Base-by-base conservation (phyloP, 2,329 filamentous ascomycete species). In the Fusarium piperis region DNA sequence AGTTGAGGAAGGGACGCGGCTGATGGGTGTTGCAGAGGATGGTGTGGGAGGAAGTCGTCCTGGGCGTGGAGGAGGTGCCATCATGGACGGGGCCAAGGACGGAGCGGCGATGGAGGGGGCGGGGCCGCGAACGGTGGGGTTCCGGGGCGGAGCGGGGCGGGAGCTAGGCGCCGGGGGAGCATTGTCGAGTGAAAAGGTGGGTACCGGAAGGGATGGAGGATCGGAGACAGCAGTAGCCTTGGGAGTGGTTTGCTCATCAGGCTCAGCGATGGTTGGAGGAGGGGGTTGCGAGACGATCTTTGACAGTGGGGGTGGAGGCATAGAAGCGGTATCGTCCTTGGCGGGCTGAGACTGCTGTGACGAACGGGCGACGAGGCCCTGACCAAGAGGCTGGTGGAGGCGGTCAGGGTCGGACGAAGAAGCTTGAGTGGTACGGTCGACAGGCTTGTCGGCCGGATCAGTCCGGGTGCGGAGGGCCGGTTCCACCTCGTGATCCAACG, bases 231-330 rank as follows among this genome's bases (percentile, higher is more conserved):
- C 68, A 52, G 87, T 28, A 46, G 41, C 86, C 74, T 86, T 89
- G 11, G 88, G 88, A 0, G 88, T 89, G 0, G 84, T 84, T 62
- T 88, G 85, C 52, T 83, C 79, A 6, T 80, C 79, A 35, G 78
- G 75, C 36, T 77, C 72, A 48, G 74, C 48, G 65, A 77, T 68
- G 60, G 65, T 70, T 15, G 72, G 71, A 30, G 73, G 53, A 33
- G 62, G 76, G 41, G 67, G 76, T 28, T 46, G 41, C 41, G 41
- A 28, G 67, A 76, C 74, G 72, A 71, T 72, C 62, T 75, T 77
- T 23, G 79, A 78, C n/a, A 78, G 76, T 16, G 83, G 82, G 18
- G 84, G 78, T 15, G 78, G 78, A 30, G 78, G 81, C 81, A 83
- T 83, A 12, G 79, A 79, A 46, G 74, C 75, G 62, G 77, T 78